Percentiles rank a stretch among this genome's conserved stretches.
Evolutionary conservation across 768 basidiomycete species (phyloP).

Genomic region (Collybiopsis confluens): DNA sequence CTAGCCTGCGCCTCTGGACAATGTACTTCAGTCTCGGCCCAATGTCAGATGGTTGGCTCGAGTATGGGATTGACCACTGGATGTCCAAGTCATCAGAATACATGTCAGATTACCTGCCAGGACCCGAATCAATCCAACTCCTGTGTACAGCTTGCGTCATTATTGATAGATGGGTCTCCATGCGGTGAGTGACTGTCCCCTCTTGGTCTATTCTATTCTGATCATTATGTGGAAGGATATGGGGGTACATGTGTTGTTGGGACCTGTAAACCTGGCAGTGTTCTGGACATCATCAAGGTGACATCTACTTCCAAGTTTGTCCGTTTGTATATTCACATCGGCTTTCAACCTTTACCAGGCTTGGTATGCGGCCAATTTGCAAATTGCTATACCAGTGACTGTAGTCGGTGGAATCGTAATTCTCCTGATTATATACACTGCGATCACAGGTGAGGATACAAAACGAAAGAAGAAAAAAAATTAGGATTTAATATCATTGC

Average conservation of each 20-base stretch:
- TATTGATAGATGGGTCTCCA: constrained; percentile 76
- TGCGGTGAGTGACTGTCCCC: constrained; percentile 52
- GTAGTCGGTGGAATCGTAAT: constrained; percentile 63
- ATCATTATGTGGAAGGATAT: constrained; percentile 42
- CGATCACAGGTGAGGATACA: constrained; percentile 38
- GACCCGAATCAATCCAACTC: constrained; percentile 56
- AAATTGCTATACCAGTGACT: constrained; percentile 77
- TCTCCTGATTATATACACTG: constrained; percentile 50
- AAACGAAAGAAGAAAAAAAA: too few species aligned
- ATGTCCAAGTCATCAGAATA: constrained; percentile 62
- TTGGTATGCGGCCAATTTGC: constrained; percentile 73
- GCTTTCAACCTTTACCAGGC: constrained; percentile 45
- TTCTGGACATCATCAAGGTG: constrained; percentile 63
- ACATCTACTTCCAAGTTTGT: constrained; percentile 6
- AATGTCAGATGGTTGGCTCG: constrained; percentile 72
- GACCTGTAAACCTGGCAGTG: constrained; percentile 55
- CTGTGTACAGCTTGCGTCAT: constrained; percentile 68
- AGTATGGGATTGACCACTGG: constrained; percentile 65
- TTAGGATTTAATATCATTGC: background rate
- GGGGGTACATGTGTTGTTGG: constrained; percentile 66
- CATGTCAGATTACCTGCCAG: constrained; percentile 78
- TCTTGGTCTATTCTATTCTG: too few species aligned
- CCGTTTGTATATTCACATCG: constrained; percentile 2
- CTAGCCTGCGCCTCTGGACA: constrained; percentile 73
- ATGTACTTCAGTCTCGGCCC: constrained; percentile 69